Conservation (phyloP, 78 protist genomes). For the Capsaspora owczarzaki region DNA sequence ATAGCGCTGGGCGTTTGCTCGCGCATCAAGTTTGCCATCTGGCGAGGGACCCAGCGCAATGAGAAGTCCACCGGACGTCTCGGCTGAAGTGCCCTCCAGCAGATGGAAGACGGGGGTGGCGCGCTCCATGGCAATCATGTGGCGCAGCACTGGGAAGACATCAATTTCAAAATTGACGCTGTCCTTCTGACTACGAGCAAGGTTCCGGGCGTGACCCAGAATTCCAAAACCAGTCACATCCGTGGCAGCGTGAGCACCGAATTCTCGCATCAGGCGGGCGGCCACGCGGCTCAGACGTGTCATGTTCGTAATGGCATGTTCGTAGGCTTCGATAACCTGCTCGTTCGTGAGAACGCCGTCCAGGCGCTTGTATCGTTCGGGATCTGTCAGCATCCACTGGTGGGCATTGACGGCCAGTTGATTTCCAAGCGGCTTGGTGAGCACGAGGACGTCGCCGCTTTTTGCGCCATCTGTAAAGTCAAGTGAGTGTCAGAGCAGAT, state of each 20-base stretch:
- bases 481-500: background rate
- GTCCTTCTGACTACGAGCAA: constrained; percentile 43
- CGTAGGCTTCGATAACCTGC: constrained; percentile 30
- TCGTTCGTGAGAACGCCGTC: constrained; percentile 6
- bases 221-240: constrained; percentile 88
- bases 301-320: constrained; percentile 52
- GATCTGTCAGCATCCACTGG: constrained; percentile 49
- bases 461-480: constrained; percentile 47
- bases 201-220: constrained; percentile 64
- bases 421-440: constrained; percentile 86
- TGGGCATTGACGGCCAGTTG: constrained; percentile 76
- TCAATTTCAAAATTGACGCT: constrained; percentile 36
- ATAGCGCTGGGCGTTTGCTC: too few relatives aligned
- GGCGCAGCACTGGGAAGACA: constrained; percentile 23
- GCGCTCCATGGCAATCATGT: background rate
- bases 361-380: background rate
- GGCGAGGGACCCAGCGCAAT: too few relatives aligned
- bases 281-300: constrained; percentile 45
- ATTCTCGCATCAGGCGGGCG: constrained; percentile 58
- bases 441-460: constrained; percentile 71
- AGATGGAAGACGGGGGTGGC: too few relatives aligned
- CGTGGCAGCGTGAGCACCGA: constrained; percentile 73
- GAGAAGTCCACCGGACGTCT: constrained; percentile 75
- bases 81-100: constrained; percentile 50
- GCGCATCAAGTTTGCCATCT: too few relatives aligned